These are phyloP conservation scores for Colletotrichum australisinense DNA, from an alignment of 2,329 filamentous ascomycete genomes.

Conservation along the genomic window DNA sequence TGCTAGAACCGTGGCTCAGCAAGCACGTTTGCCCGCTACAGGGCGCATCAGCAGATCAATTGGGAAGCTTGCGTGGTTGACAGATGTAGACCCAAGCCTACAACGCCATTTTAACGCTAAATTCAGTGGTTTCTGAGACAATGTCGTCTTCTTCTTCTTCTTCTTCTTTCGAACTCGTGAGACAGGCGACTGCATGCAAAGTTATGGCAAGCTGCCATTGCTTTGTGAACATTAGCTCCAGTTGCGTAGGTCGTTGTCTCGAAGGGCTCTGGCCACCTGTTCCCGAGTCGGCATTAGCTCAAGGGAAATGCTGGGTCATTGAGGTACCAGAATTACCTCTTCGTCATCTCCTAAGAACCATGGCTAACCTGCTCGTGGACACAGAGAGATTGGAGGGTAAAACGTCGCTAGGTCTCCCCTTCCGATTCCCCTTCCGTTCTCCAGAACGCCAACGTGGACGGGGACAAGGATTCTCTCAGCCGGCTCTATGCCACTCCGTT, in stretches of 20 bases:
- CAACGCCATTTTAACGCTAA: background rate
- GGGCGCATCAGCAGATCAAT: background rate
- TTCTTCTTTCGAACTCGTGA: background rate
- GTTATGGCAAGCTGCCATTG: background rate
- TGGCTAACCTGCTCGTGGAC: background rate
- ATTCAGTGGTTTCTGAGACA: background rate
- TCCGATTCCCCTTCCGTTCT: slow-evolving; percentile 7
- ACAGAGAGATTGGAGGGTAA: slow-evolving; percentile 3
- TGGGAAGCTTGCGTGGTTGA: background rate
- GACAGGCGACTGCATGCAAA: background rate
- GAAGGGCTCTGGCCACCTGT: background rate
- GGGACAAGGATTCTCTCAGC: slow-evolving; percentile 2
- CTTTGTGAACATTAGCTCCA: background rate
- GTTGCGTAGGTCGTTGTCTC: background rate
- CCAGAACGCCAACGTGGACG: background rate
- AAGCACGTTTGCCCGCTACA: slow-evolving; percentile 3
- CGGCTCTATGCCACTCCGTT: background rate
- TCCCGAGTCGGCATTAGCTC: background rate
- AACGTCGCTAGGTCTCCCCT: background rate
- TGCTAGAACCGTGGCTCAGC: background rate
- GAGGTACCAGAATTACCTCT: background rate
- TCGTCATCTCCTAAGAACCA: background rate
- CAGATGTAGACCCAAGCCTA: background rate
- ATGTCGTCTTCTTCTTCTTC: background rate
- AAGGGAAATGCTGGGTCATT: background rate